These are phyloP conservation scores for Clathrospora elynae DNA, from an alignment of 2,329 filamentous ascomycete genomes.

Conservation along the genomic window DNA sequence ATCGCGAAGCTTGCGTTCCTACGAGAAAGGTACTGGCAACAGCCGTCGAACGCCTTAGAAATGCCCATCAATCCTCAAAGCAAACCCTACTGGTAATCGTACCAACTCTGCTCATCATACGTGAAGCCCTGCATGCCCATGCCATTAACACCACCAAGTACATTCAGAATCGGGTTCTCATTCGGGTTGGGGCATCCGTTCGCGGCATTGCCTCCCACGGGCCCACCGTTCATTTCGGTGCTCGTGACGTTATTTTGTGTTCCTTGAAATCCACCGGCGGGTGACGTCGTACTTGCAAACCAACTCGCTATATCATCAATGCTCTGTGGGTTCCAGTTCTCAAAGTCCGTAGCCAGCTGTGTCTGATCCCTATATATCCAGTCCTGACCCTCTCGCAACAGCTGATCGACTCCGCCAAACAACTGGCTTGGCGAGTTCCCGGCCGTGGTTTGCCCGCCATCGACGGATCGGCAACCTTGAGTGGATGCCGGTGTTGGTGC, in stretches of 20 bases:
- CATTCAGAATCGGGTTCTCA: conserved; percentile 10
- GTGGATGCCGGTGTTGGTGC: conserved; percentile 33
- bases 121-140: conserved; percentile 29
- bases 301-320: conserved; percentile 41
- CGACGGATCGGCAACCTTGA: conserved; percentile 33
- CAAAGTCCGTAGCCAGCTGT: conserved; percentile 65
- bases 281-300: conserved; percentile 31
- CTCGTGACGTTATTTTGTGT: conserved; percentile 3
- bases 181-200: conserved; percentile 17
- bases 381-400: conserved; percentile 67
- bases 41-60: no score
- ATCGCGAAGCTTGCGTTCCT: no score
- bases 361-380: conserved; percentile 67
- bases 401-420: conserved; percentile 64
- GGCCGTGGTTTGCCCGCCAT: conserved; percentile 29
- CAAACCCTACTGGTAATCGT: conserved; percentile 20
- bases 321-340: conserved; percentile 59
- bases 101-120: conserved; percentile 37
- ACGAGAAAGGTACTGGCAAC: no score
- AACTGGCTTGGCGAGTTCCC: conserved; percentile 56
- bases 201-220: conserved; percentile 17
- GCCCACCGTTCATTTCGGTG: conserved; percentile 24
- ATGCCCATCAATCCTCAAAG: no score
- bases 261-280: conserved; percentile 12
- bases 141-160: conserved; percentile 11